Percentiles rank a stretch among this genome's conserved stretches.
These are phyloP conservation scores for Pythium guiyangense DNA, from an alignment of 352 stramenopile species.

Conservation along the genomic window DNA sequence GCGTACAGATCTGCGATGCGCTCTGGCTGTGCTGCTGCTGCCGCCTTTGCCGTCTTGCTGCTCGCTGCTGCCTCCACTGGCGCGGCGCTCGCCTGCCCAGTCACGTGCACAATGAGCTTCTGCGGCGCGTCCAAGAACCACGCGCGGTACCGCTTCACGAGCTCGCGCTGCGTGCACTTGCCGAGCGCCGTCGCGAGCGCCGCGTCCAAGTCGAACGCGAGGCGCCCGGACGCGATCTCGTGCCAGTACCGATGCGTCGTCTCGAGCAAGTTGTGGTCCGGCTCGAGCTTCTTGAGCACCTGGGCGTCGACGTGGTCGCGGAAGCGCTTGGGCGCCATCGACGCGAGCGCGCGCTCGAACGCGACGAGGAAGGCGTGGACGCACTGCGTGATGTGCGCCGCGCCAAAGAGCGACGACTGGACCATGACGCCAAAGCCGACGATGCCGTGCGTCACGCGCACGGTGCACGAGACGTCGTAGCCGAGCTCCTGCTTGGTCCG, in stretches of 20 bases:
- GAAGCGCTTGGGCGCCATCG: slow-evolving; percentile 69
- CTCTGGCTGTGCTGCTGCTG: slow-evolving; percentile 18
- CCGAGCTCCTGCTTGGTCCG: slow-evolving; percentile 87
- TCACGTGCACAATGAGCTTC: slow-evolving; percentile 67
- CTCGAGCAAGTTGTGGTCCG: slow-evolving; percentile 78
- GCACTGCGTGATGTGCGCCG: slow-evolving; percentile 55
- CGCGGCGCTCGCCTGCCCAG: slow-evolving; percentile 40
- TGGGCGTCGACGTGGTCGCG: slow-evolving; percentile 76
- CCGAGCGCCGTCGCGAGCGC: slow-evolving; percentile 69
- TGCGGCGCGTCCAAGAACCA: slow-evolving; percentile 61
- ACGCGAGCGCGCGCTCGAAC: slow-evolving; percentile 68
- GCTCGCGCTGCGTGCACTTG: slow-evolving; percentile 58
- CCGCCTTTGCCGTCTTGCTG: slow-evolving; percentile 23
- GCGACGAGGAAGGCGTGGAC: slow-evolving; percentile 74
- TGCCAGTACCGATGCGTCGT: slow-evolving; percentile 77
- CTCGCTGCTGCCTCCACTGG: slow-evolving; percentile 24
- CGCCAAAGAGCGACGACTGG: slow-evolving; percentile 70
- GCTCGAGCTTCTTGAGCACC: slow-evolving; percentile 76
- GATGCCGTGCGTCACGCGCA: slow-evolving; percentile 77
- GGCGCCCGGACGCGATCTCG: slow-evolving; percentile 67
- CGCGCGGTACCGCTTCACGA: slow-evolving; percentile 51
- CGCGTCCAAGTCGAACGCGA: slow-evolving; percentile 70
- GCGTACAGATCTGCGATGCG: slow-evolving; percentile 52
- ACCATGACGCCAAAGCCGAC: slow-evolving; percentile 82
- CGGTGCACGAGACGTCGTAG: slow-evolving; percentile 87